A percentile compares a stretch with the other conserved stretches of the same genome.
Evolutionary conservation across 257 asterid genomes (phyloP).

Genomic region (Marsdenia floribunda): DNA sequence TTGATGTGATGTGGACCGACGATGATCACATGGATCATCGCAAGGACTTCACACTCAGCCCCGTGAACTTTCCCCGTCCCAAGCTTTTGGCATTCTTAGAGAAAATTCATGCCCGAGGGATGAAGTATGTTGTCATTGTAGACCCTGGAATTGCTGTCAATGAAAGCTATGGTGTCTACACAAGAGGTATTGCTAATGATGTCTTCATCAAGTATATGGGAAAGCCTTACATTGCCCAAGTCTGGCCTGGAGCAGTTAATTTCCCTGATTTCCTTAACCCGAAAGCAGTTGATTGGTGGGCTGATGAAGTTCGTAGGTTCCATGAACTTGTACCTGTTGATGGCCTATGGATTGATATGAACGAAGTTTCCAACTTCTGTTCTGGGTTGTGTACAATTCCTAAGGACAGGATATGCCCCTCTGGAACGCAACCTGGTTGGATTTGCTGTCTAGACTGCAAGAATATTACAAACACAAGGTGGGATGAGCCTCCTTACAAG

Average conservation of each 20-base stretch:
- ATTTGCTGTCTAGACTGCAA: constrained; percentile 81
- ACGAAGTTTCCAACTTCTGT: constrained; percentile 86
- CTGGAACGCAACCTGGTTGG: constrained; percentile 92
- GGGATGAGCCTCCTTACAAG: constrained; percentile 98
- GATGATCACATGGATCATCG: constrained; percentile 98
- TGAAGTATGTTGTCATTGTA: constrained; percentile 78
- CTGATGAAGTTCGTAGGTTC: constrained; percentile 69
- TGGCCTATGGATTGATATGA: constrained; percentile 97
- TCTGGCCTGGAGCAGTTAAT: constrained; percentile 96
- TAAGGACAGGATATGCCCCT: constrained; percentile 52
- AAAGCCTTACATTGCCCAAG: constrained; percentile 81
- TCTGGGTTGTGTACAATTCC: constrained; percentile 79
- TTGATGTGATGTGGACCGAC: constrained; percentile 94
- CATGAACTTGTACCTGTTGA: constrained; percentile 86
- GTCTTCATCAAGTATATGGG: constrained; percentile 80
- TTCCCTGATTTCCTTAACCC: constrained; percentile 96
- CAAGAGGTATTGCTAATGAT: constrained; percentile 63
- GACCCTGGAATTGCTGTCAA: constrained; percentile 94
- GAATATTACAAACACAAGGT: constrained; percentile 61
- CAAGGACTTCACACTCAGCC: constrained; percentile 90
- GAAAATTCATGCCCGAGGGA: constrained; percentile 74
- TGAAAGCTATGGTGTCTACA: constrained; percentile 59
- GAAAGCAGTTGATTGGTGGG: constrained; percentile 83
- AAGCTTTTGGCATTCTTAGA: constrained; percentile 65
- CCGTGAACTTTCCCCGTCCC: constrained; percentile 68